Percentiles rank a stretch among this genome's conserved stretches.
Evolutionary conservation across 345 rosid genomes (phyloP).

Genomic region (Acer campestre): DNA sequence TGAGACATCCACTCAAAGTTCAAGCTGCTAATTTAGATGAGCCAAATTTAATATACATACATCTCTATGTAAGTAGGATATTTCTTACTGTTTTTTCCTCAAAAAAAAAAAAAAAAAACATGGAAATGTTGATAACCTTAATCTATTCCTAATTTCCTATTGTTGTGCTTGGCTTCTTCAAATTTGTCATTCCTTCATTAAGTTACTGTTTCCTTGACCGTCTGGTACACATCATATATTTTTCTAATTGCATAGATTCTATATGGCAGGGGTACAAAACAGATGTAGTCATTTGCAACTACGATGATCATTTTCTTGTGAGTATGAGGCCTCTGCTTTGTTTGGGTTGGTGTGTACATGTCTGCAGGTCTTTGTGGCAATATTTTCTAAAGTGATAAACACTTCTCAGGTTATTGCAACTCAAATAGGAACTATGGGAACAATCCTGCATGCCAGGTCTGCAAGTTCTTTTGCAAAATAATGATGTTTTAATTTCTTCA

Average conservation of each 20-base stretch:
- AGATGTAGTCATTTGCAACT: constrained; percentile 69
- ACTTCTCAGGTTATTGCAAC: constrained; percentile 74
- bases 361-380: background rate
- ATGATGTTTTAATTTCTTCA: background rate
- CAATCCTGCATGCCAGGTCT: constrained; percentile 82
- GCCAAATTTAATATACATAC: background rate
- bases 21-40: background rate
- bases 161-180: background rate
- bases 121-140: background rate
- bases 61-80: background rate
- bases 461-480: background rate
- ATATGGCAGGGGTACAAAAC: constrained; percentile 75
- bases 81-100: background rate
- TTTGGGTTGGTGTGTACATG: background rate
- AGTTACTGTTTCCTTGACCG: background rate
- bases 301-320: constrained; percentile 82
- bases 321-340: constrained; percentile 37
- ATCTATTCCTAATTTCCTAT: background rate
- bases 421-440: constrained; percentile 90
- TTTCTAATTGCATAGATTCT: constrained; percentile 18
- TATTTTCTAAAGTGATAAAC: constrained; percentile 20
- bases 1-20: background rate
- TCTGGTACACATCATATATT: background rate
- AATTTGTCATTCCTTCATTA: background rate
- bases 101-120: background rate